Conservation (phyloP, 1,284 basidiomycete species). For the Coniferiporia weirii region DNA sequence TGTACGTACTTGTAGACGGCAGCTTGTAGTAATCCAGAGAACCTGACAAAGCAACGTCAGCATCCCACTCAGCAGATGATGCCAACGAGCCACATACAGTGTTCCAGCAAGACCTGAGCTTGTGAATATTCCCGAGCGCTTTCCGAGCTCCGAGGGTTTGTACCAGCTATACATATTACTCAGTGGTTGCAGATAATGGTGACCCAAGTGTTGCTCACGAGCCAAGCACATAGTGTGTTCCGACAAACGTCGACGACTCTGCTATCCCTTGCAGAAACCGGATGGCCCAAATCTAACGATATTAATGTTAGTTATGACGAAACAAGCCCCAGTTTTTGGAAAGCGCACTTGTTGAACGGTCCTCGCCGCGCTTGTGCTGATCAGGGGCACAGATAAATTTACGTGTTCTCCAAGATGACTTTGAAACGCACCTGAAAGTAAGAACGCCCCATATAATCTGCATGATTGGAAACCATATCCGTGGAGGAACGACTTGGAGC, state of each 20-base stretch:
- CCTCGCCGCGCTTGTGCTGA: conserved; percentile 50
- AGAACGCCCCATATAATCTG: conserved; percentile 60
- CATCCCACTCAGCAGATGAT: background rate
- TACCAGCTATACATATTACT: conserved; percentile 50
- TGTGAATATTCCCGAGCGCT: conserved; percentile 68
- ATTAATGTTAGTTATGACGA: conserved; percentile 17
- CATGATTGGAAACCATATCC: conserved; percentile 62
- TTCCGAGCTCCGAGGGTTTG: conserved; percentile 61
- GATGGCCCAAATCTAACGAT: conserved; percentile 57
- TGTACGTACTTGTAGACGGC: conserved; percentile 49
- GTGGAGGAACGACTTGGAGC: conserved; percentile 54
- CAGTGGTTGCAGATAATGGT: background rate
- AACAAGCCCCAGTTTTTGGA: background rate
- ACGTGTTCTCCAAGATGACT: background rate
- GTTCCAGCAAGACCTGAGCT: conserved; percentile 62
- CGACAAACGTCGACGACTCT: conserved; percentile 70
- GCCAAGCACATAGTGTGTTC: conserved; percentile 70
- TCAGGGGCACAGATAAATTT: background rate
- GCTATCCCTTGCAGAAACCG: conserved; percentile 71
- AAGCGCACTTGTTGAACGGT: conserved; percentile 49
- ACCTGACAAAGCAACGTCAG: conserved; percentile 32
- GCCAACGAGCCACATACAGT: conserved; percentile 35
- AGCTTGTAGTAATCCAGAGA: conserved; percentile 68
- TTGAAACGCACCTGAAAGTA: conserved; percentile 47
- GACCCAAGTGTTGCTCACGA: conserved; percentile 37